Evolutionary conservation across 805 yeast genomes (phyloP), one percentile per base, ranked within the genome.

Genomic region (Teunomyces cretensis): DNA sequence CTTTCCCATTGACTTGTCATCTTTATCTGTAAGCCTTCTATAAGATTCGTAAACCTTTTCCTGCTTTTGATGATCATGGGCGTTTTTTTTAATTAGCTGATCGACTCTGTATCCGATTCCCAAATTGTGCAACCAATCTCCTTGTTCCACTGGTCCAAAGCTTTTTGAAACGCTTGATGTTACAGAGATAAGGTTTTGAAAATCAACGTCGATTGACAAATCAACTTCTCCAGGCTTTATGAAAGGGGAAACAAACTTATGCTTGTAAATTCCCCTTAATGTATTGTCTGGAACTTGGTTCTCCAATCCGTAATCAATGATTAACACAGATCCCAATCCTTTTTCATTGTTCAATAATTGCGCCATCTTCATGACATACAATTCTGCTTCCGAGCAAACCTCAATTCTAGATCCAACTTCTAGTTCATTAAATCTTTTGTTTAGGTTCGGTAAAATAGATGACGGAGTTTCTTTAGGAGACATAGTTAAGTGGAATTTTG

Each of bases 171-270:
- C 28, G 48, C 52, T 46, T 16, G 51, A 57, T 39, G 35, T 50
- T 45, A 40, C 45, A 38, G 14, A 72, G 61, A 33, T 65, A 42
- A 88, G 62, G 17, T 84, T 84, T 24, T 72, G 75, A 59, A 88
- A 88, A 61, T 88, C 96, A 9, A 88, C 96, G 58, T 88, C 95
- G 0, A 85, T 83, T 0, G 95, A 86, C 26, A 88, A 68, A 65
- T 88, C 96, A 2, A 86, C 91, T 30, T 80, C 77, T 1, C 96
- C 96, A 0, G 94, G 94, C 11, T 73, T 72, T n/a, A 62, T 70
- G 47, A 86, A 84, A 1, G 96, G 96, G 16, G 83, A 79, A 0
- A 85, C 91, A 55, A 88, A 76, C 52, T 79, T 77, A 61, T 88
- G 95, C 51, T 80, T 69, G 53, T 76, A 73, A 49, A 88, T 87